Base-by-base conservation (phyloP, 2,329 filamentous ascomycete species). In the Macrophomina pseudophaseolina region DNA sequence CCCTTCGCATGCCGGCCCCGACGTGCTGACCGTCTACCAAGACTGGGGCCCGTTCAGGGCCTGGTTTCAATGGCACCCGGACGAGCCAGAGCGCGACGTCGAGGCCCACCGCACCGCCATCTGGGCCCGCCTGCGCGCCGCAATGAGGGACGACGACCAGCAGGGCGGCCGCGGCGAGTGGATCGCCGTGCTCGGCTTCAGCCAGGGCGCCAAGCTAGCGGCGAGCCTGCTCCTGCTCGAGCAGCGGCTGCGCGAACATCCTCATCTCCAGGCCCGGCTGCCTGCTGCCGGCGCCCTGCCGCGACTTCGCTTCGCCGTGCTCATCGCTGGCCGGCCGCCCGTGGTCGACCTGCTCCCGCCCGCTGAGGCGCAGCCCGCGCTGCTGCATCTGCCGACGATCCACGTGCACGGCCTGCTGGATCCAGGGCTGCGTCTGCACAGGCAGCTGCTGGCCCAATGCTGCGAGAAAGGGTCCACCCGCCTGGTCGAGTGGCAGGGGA, bases 401-500 rank as follows among this genome's bases (percentile, higher is more conserved):
- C 90, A 92, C 78, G 87, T 91, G 1, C 89, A 91, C 78, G 90
- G 90, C 0, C 70, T 88, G 68, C 78, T 80, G 18, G 88, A 90
- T 76, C 81, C 84, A 0, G 87, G 87, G 0, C 72, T 93, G 30
- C 78, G 85, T 67, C 76, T 86, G 56, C 90, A 91, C 73, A 78
- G 83, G 65, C 79, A 83, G 73, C 72, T 90, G 70, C 72, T 87
- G 63, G 75, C 85, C 8, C 77, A 85, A 60, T 93, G 89, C 74
- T 91, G 87, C 73, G 81, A 86, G 59, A 73, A 80, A 7, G 83
- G 81, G 0, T 86, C 80, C 3, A 80, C 84, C 6, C 82, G 78
- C 46, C 68, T 93, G 54, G 76, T 94, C 1, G 89, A 92, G 76
- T 94, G 91, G 91, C 85, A 91, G 66, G 91, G 90, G 0, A 84